phyloP scores from a whole-genome alignment of 2,329 filamentous ascomycete genomes.

The Grosmannia serpens region DNA sequence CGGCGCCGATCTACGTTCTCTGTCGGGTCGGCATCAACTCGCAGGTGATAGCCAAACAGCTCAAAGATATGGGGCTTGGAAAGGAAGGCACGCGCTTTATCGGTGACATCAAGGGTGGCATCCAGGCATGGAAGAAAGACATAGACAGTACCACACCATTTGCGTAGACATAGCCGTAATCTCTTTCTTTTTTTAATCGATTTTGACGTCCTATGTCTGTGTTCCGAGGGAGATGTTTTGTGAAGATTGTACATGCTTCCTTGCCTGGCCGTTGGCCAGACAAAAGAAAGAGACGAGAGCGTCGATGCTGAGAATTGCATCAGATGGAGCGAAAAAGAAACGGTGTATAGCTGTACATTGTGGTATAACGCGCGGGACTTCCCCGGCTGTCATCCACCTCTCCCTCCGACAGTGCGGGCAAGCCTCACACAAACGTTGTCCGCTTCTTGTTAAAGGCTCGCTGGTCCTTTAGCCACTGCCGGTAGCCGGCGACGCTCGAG shows the following conservation, averaged over 20 bases:
- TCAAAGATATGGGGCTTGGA: constrained; percentile 50
- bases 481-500: constrained; percentile 78
- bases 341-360: background rate
- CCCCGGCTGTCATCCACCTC: background rate
- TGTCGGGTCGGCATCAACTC: constrained; percentile 72
- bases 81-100: constrained; percentile 44
- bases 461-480: constrained; percentile 96
- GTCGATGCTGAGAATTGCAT: background rate
- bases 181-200: background rate
- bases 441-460: constrained; percentile 92
- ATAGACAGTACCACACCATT: constrained; percentile 51
- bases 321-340: too few species aligned
- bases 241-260: background rate
- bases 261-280: background rate
- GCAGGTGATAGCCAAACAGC: constrained; percentile 53
- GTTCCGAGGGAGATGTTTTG: background rate
- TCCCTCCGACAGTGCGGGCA: background rate
- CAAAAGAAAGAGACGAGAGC: background rate
- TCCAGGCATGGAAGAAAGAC: constrained; percentile 59
- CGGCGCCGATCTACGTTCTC: constrained; percentile 54
- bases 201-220: background rate
- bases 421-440: constrained; percentile 44
- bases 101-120: constrained; percentile 60
- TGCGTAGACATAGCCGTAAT: constrained; percentile 21
- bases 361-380: background rate